phyloP scores from a whole-genome alignment of 805 yeast genomes.

The Pichia occidentalis region DNA sequence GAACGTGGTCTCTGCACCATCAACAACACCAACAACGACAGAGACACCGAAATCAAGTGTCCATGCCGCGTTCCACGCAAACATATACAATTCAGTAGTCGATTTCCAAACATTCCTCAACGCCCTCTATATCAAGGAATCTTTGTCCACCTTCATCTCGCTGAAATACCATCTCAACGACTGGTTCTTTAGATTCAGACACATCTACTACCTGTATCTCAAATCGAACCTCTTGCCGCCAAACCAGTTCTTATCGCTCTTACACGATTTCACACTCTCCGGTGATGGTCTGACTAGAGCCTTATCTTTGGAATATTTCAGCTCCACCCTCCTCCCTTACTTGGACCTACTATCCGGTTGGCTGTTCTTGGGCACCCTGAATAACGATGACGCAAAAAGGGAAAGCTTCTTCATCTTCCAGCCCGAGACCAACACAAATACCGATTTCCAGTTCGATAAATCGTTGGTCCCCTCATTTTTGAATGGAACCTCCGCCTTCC shows the following conservation, averaged over 20 bases:
- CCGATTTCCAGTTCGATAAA: slow-evolving; percentile 15
- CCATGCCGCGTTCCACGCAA: slow-evolving; percentile 1
- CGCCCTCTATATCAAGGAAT: background rate
- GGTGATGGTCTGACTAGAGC: slow-evolving; percentile 55
- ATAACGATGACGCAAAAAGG: slow-evolving; percentile 26
- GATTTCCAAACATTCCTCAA: slow-evolving; percentile 2
- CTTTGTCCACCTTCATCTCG: background rate
- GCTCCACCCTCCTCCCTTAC: slow-evolving; percentile 50
- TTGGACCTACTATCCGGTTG: slow-evolving; percentile 54
- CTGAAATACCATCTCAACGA: slow-evolving; percentile 35
- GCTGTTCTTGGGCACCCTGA: slow-evolving; percentile 61
- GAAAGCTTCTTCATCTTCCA: slow-evolving; percentile 65
- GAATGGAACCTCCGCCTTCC: slow-evolving; percentile 32
- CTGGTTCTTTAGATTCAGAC: slow-evolving; percentile 50
- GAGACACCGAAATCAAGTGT: background rate
- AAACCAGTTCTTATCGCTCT: slow-evolving; percentile 46
- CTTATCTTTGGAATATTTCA: slow-evolving; percentile 39
- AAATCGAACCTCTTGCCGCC: slow-evolving; percentile 32
- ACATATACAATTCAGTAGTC: background rate
- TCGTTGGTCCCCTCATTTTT: slow-evolving; percentile 42
- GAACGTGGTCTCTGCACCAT: background rate
- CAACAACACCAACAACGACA: background rate
- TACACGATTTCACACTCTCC: slow-evolving; percentile 45
- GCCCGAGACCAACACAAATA: background rate
- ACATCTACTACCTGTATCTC: slow-evolving; percentile 40